These are phyloP conservation scores for Hemileccinum impolitum DNA, from an alignment of 768 basidiomycete genomes.

Conservation along the genomic window DNA sequence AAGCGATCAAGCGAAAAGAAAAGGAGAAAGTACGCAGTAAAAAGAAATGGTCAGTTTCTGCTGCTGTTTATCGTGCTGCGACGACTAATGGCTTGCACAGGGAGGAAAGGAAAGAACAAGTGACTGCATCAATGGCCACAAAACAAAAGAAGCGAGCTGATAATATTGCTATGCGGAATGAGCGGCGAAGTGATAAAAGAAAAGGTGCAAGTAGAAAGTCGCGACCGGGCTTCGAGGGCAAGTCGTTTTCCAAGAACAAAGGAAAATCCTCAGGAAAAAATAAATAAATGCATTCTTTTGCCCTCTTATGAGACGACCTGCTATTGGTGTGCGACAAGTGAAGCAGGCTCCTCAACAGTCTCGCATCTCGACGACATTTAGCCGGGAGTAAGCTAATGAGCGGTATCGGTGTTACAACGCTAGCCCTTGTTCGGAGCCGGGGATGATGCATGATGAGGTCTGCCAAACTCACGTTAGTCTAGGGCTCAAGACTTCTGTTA, in stretches of 20 bases:
- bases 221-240: slow-evolving; percentile 86
- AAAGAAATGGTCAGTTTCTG: slow-evolving; percentile 70
- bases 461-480: too few species aligned
- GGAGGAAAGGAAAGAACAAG: slow-evolving; percentile 82
- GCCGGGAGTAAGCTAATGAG: too few species aligned
- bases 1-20: slow-evolving; percentile 89
- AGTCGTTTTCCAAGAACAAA: slow-evolving; percentile 61
- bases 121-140: slow-evolving; percentile 71
- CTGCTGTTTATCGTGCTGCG: background rate
- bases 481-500: too few species aligned
- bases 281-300: slow-evolving; percentile 12
- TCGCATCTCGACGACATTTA: too few species aligned
- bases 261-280: slow-evolving; percentile 29
- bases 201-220: slow-evolving; percentile 57
- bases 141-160: slow-evolving; percentile 88
- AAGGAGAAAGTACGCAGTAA: slow-evolving; percentile 84
- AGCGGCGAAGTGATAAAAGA: slow-evolving; percentile 62
- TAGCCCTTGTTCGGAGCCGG: too few species aligned
- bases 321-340: too few species aligned
- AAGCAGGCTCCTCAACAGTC: too few species aligned
- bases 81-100: slow-evolving; percentile 38
- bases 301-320: too few species aligned
- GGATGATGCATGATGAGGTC: too few species aligned
- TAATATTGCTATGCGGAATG: slow-evolving; percentile 84
- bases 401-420: too few species aligned